Evolutionary conservation across 169 alveolate genomes (phyloP).

Genomic region (Plasmodium vinckei): DNA sequence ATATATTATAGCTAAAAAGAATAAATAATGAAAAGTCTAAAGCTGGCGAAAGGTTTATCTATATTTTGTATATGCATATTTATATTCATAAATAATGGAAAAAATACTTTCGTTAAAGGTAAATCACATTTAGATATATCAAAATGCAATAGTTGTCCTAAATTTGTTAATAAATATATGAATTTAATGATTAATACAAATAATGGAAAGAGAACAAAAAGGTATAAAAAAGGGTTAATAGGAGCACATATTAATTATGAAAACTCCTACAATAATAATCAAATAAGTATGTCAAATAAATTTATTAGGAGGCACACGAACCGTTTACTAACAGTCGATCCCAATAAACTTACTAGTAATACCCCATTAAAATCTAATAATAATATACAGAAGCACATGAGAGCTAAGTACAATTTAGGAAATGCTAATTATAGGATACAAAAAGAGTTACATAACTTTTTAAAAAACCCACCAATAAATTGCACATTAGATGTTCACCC

Average conservation of each 20-base stretch:
- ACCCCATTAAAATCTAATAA: slow-evolving; percentile 22
- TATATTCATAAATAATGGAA: slow-evolving; percentile 8
- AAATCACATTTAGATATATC: neutral
- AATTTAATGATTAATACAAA: slow-evolving; percentile 13
- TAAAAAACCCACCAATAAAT: slow-evolving; percentile 86
- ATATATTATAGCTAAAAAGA: neutral
- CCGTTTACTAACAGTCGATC: slow-evolving; percentile 23
- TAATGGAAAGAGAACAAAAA: slow-evolving; percentile 8
- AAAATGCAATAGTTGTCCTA: neutral
- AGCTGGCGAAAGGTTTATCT: neutral
- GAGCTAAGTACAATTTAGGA: slow-evolving; percentile 61
- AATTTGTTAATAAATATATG: neutral
- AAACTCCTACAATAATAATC: slow-evolving; percentile 3
- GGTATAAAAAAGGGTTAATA: neutral
- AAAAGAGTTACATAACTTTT: slow-evolving; percentile 66
- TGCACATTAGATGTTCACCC: slow-evolving; percentile 87
- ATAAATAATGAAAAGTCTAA: slow-evolving; percentile 13
- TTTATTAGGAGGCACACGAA: slow-evolving; percentile 12
- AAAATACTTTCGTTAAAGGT: neutral
- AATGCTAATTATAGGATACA: slow-evolving; percentile 73
- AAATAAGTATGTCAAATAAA: slow-evolving; percentile 1
- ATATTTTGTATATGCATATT: slow-evolving; percentile 1
- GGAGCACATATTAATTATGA: neutral
- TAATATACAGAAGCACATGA: slow-evolving; percentile 53
- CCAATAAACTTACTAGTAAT: slow-evolving; percentile 10